Percentiles rank a stretch among this genome's conserved stretches.
Conservation (phyloP, 2,329 filamentous ascomycete species). For the Cladosporium sp. region DNA sequence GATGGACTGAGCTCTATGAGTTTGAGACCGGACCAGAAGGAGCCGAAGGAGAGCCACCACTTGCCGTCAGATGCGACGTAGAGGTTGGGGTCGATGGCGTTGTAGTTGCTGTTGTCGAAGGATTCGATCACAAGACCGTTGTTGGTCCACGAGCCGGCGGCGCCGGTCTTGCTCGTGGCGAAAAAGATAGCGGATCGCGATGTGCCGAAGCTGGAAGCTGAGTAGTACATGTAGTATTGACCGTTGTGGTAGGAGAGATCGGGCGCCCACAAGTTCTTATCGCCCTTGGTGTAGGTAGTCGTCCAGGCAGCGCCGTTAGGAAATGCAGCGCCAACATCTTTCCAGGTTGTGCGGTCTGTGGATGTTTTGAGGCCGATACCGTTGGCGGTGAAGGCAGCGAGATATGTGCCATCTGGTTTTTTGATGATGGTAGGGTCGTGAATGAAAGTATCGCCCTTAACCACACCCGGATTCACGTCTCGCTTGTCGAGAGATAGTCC, state of each 20-base stretch:
- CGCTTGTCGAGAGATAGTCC: conserved; percentile 8
- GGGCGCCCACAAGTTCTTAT: conserved; percentile 49
- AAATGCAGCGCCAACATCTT: conserved; percentile 10
- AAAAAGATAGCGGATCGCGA: conserved; percentile 60
- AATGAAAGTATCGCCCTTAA: conserved; percentile 11
- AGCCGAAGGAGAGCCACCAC: conserved; percentile 59
- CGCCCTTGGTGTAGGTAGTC: conserved; percentile 11
- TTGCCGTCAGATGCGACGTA: conserved; percentile 38
- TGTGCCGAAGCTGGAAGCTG: conserved; percentile 57
- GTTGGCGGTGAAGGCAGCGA: conserved; percentile 11
- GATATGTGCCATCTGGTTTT: conserved; percentile 12
- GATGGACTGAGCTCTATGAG: conserved; percentile 7
- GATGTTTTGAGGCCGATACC: conserved; percentile 9
- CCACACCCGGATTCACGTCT: conserved; percentile 2
- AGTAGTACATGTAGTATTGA: conserved; percentile 62
- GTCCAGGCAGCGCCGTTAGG: conserved; percentile 10
- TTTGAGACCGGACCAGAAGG: conserved; percentile 55
- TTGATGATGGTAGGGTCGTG: conserved; percentile 11
- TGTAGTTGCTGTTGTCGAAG: conserved; percentile 36
- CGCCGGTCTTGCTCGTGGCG: conserved; percentile 46
- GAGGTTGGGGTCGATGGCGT: conserved; percentile 51
- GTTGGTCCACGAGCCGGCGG: conserved; percentile 59
- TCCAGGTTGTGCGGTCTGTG: conserved; percentile 11
- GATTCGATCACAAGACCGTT: conserved; percentile 53
- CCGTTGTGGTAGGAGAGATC: conserved; percentile 56